Percentiles rank a stretch among this genome's conserved stretches.
These are phyloP conservation scores for Huntiella moniliformis DNA, from an alignment of 2,329 filamentous ascomycete genomes.

Conservation along the genomic window DNA sequence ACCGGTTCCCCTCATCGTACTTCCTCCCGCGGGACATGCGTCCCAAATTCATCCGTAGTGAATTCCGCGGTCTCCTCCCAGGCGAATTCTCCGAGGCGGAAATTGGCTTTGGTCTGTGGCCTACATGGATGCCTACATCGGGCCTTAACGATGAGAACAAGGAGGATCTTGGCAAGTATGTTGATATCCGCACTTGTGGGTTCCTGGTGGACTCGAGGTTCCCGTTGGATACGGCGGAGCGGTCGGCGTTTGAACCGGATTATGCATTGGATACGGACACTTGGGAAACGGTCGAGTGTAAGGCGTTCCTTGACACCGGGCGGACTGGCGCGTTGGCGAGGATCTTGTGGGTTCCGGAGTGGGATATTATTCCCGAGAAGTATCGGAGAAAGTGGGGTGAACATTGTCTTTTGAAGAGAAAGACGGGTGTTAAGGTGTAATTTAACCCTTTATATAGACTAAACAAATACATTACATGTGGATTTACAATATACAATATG, in stretches of 20 bases:
- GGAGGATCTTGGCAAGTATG: slow-evolving; percentile 77
- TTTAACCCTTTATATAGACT: background rate
- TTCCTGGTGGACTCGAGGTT: slow-evolving; percentile 83
- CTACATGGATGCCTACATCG: slow-evolving; percentile 58
- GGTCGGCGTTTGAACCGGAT: slow-evolving; percentile 44
- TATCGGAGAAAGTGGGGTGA: slow-evolving; percentile 65
- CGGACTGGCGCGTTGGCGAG: slow-evolving; percentile 56
- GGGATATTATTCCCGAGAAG: slow-evolving; percentile 46
- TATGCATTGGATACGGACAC: slow-evolving; percentile 54
- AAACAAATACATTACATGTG: no score
- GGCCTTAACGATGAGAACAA: slow-evolving; percentile 87
- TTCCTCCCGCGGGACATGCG: slow-evolving; percentile 68
- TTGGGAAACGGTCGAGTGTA: slow-evolving; percentile 64
- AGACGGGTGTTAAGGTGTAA: background rate
- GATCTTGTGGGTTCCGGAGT: slow-evolving; percentile 64
- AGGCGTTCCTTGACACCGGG: slow-evolving; percentile 62
- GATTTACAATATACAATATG: no score
- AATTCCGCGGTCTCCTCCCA: slow-evolving; percentile 74
- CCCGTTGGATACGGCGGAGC: slow-evolving; percentile 28
- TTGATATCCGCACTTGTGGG: slow-evolving; percentile 52
- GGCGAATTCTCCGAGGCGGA: slow-evolving; percentile 71
- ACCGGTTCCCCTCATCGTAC: slow-evolving; percentile 87
- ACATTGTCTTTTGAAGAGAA: slow-evolving; percentile 53
- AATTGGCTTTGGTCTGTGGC: slow-evolving; percentile 50
- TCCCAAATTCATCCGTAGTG: slow-evolving; percentile 78